Conservation (phyloP, 2,329 filamentous ascomycete species). For the Helminthosporium solani region DNA sequence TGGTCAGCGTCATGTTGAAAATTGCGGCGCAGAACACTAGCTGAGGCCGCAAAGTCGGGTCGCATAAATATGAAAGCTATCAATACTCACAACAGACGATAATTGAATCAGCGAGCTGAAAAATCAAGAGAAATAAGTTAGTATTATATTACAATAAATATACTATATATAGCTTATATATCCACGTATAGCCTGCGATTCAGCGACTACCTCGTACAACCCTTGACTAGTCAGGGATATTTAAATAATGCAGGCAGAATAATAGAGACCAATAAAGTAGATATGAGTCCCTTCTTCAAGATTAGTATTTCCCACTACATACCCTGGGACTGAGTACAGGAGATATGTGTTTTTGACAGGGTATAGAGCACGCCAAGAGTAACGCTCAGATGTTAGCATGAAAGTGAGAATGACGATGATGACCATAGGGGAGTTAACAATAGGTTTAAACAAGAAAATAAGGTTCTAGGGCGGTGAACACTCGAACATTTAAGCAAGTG, state of each 20-base stretch:
- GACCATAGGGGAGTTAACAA: not conserved
- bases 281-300: conserved; percentile 4
- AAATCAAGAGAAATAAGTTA: no score
- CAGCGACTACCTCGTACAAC: no score
- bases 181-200: not conserved
- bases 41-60: no score
- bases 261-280: conserved; percentile 1
- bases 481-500: not conserved
- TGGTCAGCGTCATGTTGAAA: no score
- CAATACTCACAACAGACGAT: no score
- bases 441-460: not conserved
- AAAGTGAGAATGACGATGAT: not conserved
- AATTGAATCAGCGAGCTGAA: no score
- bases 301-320: conserved; percentile 4
- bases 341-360: conserved; percentile 3
- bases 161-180: no score
- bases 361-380: not conserved
- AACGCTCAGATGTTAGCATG: not conserved
- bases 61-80: no score
- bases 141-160: no score
- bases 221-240: no score
- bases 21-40: no score
- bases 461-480: not conserved
- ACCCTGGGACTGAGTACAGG: conserved; percentile 1
- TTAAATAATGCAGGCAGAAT: conserved; percentile 3